Base-by-base conservation (phyloP, 2,329 filamentous ascomycete genomes). In the Fonsecaea pugnacius region DNA sequence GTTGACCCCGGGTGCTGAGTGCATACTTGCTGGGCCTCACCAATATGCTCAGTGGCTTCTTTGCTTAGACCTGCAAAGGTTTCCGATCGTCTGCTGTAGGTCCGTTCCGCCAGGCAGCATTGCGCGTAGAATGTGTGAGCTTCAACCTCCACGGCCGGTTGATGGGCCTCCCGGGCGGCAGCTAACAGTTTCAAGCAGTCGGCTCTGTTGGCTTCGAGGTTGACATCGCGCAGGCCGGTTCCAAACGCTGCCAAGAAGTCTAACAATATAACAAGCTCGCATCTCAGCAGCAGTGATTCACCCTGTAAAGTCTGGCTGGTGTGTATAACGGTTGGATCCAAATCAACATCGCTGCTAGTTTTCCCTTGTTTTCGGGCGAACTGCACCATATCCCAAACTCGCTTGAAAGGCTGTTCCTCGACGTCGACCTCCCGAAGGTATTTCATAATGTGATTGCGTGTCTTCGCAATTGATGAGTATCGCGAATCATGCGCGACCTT, bases 81-180 rank as follows among this genome's bases (percentile, higher is more conserved):
- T 14, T 30, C 35, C 27, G 16, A n/a, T 16, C 35, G 27, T 16
- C 24, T 48, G 35, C 38, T 58, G 18, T 43, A 43, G 21, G n/a
- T 48, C 40, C 32, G 43, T 38, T 82, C 78, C 2, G 87, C 72
- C 1, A 78, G 79, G 48, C 77, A 79, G 35, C 84, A 79, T 5
- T 82, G 78, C 0, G 81, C 82, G 30, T 78, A 78, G 66, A 82
- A 83, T 27, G 87, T 74, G 50, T 82, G 76, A 0, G 79, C 83
- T 69, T 87, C 83, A 0, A 79, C 76, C 64, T 83, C 73, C n/a
- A 83, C 79, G 3, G 78, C 74, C 0, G 77, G 72, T 33, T 79
- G 75, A 4, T 72, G 74, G 0, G 77, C 72, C 1, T 43, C 58
- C 1, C 51, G 58, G 0, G 84, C 82, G 0, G 72, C 69, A 0